A percentile compares a stretch with the other conserved stretches of the same genome.
Conservation (phyloP, 805 yeast species). For the Hanseniaspora hatyaiensis region DNA sequence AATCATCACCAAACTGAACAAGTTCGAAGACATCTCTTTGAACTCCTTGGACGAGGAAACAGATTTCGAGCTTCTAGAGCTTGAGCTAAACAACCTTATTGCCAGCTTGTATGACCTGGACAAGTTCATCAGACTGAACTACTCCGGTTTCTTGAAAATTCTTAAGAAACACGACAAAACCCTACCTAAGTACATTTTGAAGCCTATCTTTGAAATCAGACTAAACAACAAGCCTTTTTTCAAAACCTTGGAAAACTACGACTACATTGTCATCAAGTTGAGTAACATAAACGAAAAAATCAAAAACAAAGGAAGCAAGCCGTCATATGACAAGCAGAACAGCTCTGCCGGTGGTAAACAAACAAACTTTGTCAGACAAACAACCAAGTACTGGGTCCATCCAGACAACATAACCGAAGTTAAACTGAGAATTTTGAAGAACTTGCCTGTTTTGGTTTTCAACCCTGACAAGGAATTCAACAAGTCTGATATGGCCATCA, state of each 20-base stretch:
- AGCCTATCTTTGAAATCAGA: slow-evolving; percentile 87
- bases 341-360: slow-evolving; percentile 96
- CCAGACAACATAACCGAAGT: slow-evolving; percentile 96
- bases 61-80: slow-evolving; percentile 63
- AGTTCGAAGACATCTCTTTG: slow-evolving; percentile 46
- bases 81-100: slow-evolving; percentile 71
- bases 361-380: slow-evolving; percentile 96
- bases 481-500: slow-evolving; percentile 86
- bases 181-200: slow-evolving; percentile 57
- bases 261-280: slow-evolving; percentile 73
- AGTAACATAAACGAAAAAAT: slow-evolving; percentile 84
- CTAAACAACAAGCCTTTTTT: slow-evolving; percentile 89
- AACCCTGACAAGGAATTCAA: slow-evolving; percentile 92
- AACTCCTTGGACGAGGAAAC: slow-evolving; percentile 45
- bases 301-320: slow-evolving; percentile 91
- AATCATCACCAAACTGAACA: slow-evolving; percentile 57
- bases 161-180: slow-evolving; percentile 92
- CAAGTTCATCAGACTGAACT: slow-evolving; percentile 82
- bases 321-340: slow-evolving; percentile 54
- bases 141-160: slow-evolving; percentile 94
- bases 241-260: slow-evolving; percentile 70
- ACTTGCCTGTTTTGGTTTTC: slow-evolving; percentile 92
- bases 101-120: slow-evolving; percentile 97
- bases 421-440: slow-evolving; percentile 82
- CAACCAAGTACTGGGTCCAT: slow-evolving; percentile 98